These are phyloP conservation scores for Alternaria postmessia DNA, from an alignment of 2,329 filamentous ascomycete genomes.

Conservation along the genomic window DNA sequence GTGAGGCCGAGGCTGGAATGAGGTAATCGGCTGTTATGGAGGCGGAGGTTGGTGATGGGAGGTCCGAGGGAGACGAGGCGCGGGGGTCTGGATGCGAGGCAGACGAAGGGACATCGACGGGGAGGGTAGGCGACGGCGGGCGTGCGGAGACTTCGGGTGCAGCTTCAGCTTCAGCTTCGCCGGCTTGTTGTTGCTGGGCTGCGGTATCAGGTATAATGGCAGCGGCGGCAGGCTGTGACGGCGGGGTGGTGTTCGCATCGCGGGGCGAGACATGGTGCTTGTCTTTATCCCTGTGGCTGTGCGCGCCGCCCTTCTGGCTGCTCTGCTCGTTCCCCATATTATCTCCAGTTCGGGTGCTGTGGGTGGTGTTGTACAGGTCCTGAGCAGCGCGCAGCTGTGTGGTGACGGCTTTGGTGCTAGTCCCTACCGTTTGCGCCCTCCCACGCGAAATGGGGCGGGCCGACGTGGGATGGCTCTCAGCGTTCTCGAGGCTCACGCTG, in stretches of 20 bases:
- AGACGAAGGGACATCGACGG: slow-evolving; percentile 52
- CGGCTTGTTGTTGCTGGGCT: neutral
- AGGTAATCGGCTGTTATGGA: slow-evolving; percentile 49
- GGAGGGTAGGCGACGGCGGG: slow-evolving; percentile 41
- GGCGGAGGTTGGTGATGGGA: slow-evolving; percentile 36
- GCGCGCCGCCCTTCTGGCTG: slow-evolving; percentile 33
- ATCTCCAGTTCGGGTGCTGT: neutral
- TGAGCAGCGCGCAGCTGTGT: slow-evolving; percentile 44
- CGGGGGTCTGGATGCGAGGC: slow-evolving; percentile 27
- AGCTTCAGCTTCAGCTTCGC: neutral
- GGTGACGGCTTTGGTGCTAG: slow-evolving; percentile 33
- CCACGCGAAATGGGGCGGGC: slow-evolving; percentile 38
- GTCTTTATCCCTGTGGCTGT: slow-evolving; percentile 10
- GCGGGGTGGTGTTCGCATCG: neutral
- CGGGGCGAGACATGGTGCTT: slow-evolving; percentile 16
- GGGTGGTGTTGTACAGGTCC: slow-evolving; percentile 27
- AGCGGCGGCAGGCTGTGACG: neutral
- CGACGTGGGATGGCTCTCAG: slow-evolving; percentile 41
- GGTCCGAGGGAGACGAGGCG: slow-evolving; percentile 16
- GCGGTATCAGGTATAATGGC: slow-evolving; percentile 43
- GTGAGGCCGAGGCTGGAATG: slow-evolving; percentile 37
- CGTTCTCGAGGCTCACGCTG: slow-evolving; percentile 49
- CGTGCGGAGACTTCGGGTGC: slow-evolving; percentile 6
- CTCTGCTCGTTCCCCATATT: slow-evolving; percentile 54
- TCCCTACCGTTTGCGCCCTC: slow-evolving; percentile 37